These are phyloP conservation scores for Pythium volutum DNA, from an alignment of 352 stramenopile species.

Conservation along the genomic window DNA sequence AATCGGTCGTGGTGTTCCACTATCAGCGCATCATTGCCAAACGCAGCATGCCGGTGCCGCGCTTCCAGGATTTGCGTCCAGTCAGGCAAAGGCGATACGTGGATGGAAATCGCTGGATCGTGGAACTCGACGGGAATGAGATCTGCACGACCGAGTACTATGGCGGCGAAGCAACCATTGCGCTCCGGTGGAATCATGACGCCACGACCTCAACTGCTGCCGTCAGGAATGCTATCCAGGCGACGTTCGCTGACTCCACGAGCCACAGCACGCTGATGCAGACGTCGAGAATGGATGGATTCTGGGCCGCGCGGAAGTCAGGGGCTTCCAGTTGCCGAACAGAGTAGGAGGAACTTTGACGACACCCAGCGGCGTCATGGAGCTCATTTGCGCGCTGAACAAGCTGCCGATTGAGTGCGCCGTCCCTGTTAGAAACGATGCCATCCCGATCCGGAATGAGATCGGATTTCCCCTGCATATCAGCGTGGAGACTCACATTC, in stretches of 20 bases:
- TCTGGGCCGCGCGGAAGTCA: neutral
- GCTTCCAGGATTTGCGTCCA: neutral
- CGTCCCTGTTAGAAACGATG: neutral
- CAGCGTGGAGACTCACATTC: conserved; percentile 2
- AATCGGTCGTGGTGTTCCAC: neutral
- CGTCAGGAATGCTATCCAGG: neutral
- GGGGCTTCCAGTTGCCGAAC: neutral
- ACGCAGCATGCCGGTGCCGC: neutral
- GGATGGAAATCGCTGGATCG: conserved; percentile 1
- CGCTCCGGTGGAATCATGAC: neutral
- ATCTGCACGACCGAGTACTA: conserved; percentile 10
- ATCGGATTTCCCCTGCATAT: neutral
- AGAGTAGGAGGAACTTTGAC: neutral
- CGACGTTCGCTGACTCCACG: neutral
- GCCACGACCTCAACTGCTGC: neutral
- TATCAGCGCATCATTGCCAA: neutral
- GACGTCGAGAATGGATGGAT: neutral
- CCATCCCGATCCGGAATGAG: neutral
- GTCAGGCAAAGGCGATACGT: neutral
- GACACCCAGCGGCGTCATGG: conserved; percentile 1
- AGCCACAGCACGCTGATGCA: neutral
- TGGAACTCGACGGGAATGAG: neutral
- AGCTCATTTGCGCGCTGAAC: conserved; percentile 1
- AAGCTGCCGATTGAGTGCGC: neutral
- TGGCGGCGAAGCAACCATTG: neutral